Evolutionary conservation across 169 alveolate species (phyloP).

Genomic region (Cryptosporidium andersoni): DNA sequence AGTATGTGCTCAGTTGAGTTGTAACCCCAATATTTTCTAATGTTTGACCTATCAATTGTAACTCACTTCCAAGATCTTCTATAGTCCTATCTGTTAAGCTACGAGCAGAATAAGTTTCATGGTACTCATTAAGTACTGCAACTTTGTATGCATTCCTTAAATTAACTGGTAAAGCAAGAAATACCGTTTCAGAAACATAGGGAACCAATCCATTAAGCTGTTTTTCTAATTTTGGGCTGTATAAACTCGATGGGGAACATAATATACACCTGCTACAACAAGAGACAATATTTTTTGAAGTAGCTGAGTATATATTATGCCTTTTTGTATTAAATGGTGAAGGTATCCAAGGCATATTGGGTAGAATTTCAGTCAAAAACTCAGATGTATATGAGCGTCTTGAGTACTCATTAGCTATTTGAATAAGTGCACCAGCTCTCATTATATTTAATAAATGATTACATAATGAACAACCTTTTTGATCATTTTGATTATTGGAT

Average conservation of each 20-base stretch:
- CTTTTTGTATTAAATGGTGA: neutral
- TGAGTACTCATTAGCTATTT: constrained; percentile 61
- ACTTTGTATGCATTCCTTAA: constrained; percentile 50
- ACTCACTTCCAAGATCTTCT: constrained; percentile 61
- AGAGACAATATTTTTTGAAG: neutral
- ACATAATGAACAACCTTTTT: constrained; percentile 35
- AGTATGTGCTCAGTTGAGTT: constrained; percentile 36
- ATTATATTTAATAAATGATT: constrained; percentile 31
- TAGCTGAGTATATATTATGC: neutral
- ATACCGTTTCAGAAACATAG: constrained; percentile 17
- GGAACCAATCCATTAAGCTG: constrained; percentile 14
- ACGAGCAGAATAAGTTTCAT: constrained; percentile 2
- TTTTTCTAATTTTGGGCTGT: constrained; percentile 13
- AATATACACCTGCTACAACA: neutral
- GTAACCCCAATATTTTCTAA: constrained; percentile 66
- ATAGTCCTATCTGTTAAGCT: constrained; percentile 13
- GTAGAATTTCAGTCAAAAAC: constrained; percentile 30
- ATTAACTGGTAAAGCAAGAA: constrained; percentile 36
- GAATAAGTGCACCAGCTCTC: constrained; percentile 70
- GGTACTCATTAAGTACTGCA: neutral
- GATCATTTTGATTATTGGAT: neutral
- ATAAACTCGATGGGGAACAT: constrained; percentile 20
- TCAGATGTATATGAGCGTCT: constrained; percentile 64
- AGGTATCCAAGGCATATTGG: constrained; percentile 62
- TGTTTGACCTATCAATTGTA: constrained; percentile 21